Base-by-base conservation (phyloP, 2,329 filamentous ascomycete species). In the Monilinia fructigena region DNA sequence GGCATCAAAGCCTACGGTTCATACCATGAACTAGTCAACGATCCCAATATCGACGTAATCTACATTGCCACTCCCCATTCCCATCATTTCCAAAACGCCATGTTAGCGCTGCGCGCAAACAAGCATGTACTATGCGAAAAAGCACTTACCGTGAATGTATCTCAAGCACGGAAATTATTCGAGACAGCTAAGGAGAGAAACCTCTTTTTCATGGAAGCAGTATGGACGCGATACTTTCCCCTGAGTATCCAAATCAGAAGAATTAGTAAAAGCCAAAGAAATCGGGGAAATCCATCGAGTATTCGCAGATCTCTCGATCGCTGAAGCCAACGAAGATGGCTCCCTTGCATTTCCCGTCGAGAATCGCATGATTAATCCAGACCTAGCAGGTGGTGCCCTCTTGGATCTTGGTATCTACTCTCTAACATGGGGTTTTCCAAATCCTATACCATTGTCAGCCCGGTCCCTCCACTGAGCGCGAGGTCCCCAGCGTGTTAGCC, bases 91-190 rank as follows among this genome's bases (percentile, higher is more conserved):
- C 87, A 89, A 74, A 89, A 91, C 75, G 82, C 83, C 31, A 85
- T 87, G 80, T 81, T 90, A 4, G 84, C 82, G 53, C 79, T 91
- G 28, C 82, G 86, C 65, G 86, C 86, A 1, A 86, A 87, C 47
- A 91, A 91, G 77, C 80, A 89, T 71, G 87, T 91, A 20, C 80
- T 91, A 3, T 90, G 88, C 75, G 89, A 91, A 77, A 91, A 91
- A 77, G 83, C 88, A 0, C 87, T 91, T 71, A 90, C 88, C 0
- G 86, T 89, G 56, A 91, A 90, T 73, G 87, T 87, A 1, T 81
- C 81, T 38, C 88, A 91, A 73, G 78, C 85, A 5, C 83, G 83
- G 74, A 82, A 82, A 61, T 77, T 91, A 23, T 82, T 83, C 56
- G 81, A 86, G 68, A 84, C 83, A 50, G 88, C 89, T 0, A 83